Base-by-base conservation (phyloP, 2,329 filamentous ascomycete species). In the Alternaria sp. region DNA sequence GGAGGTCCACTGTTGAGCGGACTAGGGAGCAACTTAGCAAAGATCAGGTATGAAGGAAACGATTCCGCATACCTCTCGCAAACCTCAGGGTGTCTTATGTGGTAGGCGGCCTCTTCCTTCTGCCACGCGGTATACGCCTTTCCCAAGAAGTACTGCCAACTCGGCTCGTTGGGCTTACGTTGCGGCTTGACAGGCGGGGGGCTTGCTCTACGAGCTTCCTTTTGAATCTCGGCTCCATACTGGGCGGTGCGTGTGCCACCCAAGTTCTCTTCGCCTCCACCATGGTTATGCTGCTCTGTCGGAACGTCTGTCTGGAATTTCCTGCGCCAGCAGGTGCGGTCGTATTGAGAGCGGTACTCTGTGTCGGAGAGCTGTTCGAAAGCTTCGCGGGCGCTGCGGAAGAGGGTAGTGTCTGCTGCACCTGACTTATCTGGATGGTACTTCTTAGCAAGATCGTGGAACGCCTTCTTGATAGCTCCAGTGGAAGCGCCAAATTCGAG, bases 351-450 rank as follows among this genome's bases (percentile, higher is more conserved):
- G 13, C 57, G 51, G 28, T 33, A 57, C 3, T 50, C 31, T 2
- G 51, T 4, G 24, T 70, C 53, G 3, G 49, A 50, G 3, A 68
- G 58, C 17, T 57, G 58, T 10, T 63, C 56, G 33, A 60, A 68
- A 1, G 67, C 66, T 39, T 68, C 64, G 1, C 56, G 64, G 5
- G 17, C 56, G 10, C 53, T 46, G 3, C 60, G 59, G 39, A 68
- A 70, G 5, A 41, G 37, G 14, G 49, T 39, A 13, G 57, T 17
- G 24, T 66, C 62, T 13, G 21, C 24, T 6, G 10, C 21, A 78
- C 97, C 97, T 82, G 97, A 96, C 49, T 93, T 97, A 77, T 98
- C 94, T 8, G 94, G 94, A 72, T 98, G 94, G 74, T 87, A 97
- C 72, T 97, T 96, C 80, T 97, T 97, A 17, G 94, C 94, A 56